A percentile compares a stretch with the other conserved stretches of the same genome.
These are phyloP conservation scores for Rhizopus sp. DNA, from an alignment of 371 early-diverging fungal genomes.

Conservation along the genomic window DNA sequence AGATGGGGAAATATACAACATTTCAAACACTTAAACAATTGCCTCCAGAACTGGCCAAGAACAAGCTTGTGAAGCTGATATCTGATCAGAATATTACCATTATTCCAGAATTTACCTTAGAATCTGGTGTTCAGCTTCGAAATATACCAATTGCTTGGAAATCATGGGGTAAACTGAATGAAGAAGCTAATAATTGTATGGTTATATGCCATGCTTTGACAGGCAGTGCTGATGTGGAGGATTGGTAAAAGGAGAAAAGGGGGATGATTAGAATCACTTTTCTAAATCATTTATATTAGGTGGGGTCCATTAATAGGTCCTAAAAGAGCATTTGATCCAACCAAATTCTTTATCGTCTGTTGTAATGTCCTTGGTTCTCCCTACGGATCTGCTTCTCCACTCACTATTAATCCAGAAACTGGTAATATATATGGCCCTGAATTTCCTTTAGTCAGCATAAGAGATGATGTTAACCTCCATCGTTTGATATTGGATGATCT, in stretches of 20 bases:
- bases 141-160: conserved; percentile 93
- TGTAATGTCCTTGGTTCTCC: conserved; percentile 95
- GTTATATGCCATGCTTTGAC: conserved; percentile 97
- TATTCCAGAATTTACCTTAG: conserved; percentile 76
- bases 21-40: conserved; percentile 39
- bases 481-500: conserved; percentile 77
- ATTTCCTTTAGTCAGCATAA: conserved; percentile 84
- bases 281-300: conserved; percentile 40
- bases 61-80: conserved; percentile 64
- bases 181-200: conserved; percentile 82
- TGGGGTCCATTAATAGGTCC: conserved; percentile 95
- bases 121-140: conserved; percentile 72
- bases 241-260: conserved; percentile 67
- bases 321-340: conserved; percentile 86
- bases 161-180: conserved; percentile 92
- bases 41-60: conserved; percentile 41
- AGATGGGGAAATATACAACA: conserved; percentile 31
- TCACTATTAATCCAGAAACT: conserved; percentile 84
- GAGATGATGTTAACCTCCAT: conserved; percentile 90
- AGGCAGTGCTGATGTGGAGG: conserved; percentile 93
- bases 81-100: conserved; percentile 71
- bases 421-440: conserved; percentile 83
- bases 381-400: conserved; percentile 92
- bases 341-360: conserved; percentile 91
- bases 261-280: neutral